Percentiles rank a stretch among this genome's conserved stretches.
phyloP scores from a whole-genome alignment of 2,329 filamentous ascomycete genomes.

The Metarhizium rileyi region DNA sequence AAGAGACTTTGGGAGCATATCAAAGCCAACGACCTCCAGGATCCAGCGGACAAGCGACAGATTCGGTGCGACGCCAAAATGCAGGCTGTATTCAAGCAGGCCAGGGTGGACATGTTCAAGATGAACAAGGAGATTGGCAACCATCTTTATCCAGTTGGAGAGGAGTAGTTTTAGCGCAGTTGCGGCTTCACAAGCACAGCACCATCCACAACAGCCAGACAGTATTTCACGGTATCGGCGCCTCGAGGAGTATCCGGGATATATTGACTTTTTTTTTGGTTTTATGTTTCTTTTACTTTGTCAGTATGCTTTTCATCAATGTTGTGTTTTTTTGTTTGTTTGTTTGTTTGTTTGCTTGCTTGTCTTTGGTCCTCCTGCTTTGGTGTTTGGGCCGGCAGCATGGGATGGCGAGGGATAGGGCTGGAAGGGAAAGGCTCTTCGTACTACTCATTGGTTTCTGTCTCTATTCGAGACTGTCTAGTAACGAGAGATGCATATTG shows the following conservation, averaged over 20 bases:
- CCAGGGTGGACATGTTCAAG: conserved; percentile 94
- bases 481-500: background rate
- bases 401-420: conserved; percentile 6
- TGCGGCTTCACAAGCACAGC: background rate
- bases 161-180: conserved; percentile 33
- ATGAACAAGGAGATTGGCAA: conserved; percentile 96
- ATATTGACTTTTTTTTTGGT: background rate
- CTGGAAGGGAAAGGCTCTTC: background rate
- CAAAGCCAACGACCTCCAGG: conserved; percentile 78
- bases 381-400: conserved; percentile 6
- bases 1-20: conserved; percentile 97
- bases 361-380: background rate
- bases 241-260: conserved; percentile 7
- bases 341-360: background rate
- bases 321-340: background rate
- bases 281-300: background rate
- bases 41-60: conserved; percentile 82
- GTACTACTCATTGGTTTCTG: background rate
- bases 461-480: background rate
- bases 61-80: conserved; percentile 89
- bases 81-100: conserved; percentile 83
- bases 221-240: conserved; percentile 6
- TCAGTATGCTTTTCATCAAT: background rate
- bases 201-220: background rate
- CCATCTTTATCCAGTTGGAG: conserved; percentile 79